Evolutionary conservation across 2,329 filamentous ascomycete genomes (phyloP), one percentile per base, ranked within the genome.

Genomic region (Myriosclerotinia scirpicola): DNA sequence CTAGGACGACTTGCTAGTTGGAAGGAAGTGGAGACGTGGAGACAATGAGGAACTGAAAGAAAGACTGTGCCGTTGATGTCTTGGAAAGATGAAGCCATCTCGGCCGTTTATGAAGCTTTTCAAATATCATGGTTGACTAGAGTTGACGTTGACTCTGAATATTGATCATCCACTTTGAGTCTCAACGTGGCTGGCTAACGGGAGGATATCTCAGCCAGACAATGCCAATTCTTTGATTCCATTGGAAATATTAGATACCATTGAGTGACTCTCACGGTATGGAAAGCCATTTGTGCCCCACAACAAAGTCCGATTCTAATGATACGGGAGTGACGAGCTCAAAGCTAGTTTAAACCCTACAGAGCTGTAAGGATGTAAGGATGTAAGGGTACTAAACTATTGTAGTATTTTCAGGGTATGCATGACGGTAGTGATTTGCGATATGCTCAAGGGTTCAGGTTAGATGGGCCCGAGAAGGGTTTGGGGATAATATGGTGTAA

Each of bases 281-380:
- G 65, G 60, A 61, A 63, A 68, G 63, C 65, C 48, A 55, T 56
- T 59, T 61, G 55, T 54, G 72, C 65, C 64, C 70, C 72, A 72
- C 68, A 46, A 66, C 22, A 63, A 38, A 48, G n/a, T 50, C 64
- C 44, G 53, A 65, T 67, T 68, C 72, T 72, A 69, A 69, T 65
- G 65, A 72, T 69, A 69, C 53, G 67, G 64, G 65, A 65, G 54
- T 66, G 67, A 64, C 68, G 67, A 73, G 71, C 72, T 71, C 67
- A 73, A 72, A 72, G 68, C 70, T 73, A 70, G 42, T 38, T 40
- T 46, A 69, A 74, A 70, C 73, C 73, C 72, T 74, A 74, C 71
- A 69, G 40, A 74, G 73, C 73, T 75, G 62, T 58, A 38, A 46
- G 53, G 71, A 70, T 75, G 62, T 56, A 50, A 46, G 54, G 30